A percentile compares a stretch with the other conserved stretches of the same genome.
Conservation (phyloP, 257 asterid genomes). For the Misopates orontium region DNA sequence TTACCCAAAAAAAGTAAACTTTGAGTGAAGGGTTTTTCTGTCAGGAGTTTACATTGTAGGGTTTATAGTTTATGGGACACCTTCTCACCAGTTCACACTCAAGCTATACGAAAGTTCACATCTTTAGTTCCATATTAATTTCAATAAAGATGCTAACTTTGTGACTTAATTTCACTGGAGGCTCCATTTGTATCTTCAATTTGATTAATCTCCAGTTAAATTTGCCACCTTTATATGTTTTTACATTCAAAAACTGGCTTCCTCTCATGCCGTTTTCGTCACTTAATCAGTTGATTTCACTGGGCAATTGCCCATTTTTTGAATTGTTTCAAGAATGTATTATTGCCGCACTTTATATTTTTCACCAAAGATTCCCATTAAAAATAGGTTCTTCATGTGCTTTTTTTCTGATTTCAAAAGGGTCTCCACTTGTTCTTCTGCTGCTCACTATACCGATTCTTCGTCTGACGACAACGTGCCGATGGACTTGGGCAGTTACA, state of each 20-base stretch:
- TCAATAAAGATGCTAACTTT: too few relatives aligned
- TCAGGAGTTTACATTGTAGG: constrained; percentile 7
- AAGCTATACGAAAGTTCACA: too few relatives aligned
- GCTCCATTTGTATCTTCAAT: neutral
- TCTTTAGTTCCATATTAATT: too few relatives aligned
- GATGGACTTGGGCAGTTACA: constrained; percentile 24
- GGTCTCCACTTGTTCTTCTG: constrained; percentile 36
- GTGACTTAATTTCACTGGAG: neutral
- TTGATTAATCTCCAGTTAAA: neutral
- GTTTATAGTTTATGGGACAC: constrained; percentile 21
- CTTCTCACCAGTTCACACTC: too few relatives aligned
- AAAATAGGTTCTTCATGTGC: constrained; percentile 15
- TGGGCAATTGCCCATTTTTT: constrained; percentile 14
- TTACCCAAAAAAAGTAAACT: too few relatives aligned
- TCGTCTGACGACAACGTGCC: constrained; percentile 36
- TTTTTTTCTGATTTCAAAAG: constrained; percentile 27
- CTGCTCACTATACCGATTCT: constrained; percentile 36
- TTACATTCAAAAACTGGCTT: constrained; percentile 2
- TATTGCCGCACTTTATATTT: neutral
- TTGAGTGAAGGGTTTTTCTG: constrained; percentile 11
- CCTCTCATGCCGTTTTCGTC: constrained; percentile 26
- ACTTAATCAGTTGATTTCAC: constrained; percentile 12
- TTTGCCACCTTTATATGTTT: neutral
- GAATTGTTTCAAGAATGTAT: constrained; percentile 11
- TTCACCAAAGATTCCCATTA: neutral